Conservation (phyloP, 768 basidiomycete species). For the Podaxis mareebaensis region DNA sequence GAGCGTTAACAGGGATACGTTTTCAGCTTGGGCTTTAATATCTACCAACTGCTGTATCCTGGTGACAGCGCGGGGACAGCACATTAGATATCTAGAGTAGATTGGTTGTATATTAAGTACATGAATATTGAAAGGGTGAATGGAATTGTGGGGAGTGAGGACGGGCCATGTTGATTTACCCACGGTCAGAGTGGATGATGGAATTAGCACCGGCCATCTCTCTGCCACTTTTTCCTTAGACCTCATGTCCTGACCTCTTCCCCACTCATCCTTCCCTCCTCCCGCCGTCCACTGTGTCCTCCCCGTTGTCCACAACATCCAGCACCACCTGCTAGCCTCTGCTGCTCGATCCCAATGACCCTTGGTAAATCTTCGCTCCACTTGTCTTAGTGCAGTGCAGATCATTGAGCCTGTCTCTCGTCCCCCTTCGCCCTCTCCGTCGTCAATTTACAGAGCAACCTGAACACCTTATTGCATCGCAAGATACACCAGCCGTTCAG, state of each 20-base stretch:
- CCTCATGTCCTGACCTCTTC: conserved; percentile 29
- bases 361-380: conserved; percentile 14
- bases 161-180: conserved; percentile 31
- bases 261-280: conserved; percentile 9
- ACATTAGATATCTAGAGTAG: conserved; percentile 18
- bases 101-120: conserved; percentile 12
- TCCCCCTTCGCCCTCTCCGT: not conserved
- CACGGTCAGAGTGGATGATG: conserved; percentile 32
- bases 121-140: not conserved
- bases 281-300: not conserved
- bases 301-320: not conserved
- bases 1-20: conserved; percentile 14
- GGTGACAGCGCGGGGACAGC: conserved; percentile 13
- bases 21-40: conserved; percentile 74
- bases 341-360: conserved; percentile 1
- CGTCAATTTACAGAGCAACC: conserved; percentile 16
- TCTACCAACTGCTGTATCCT: conserved; percentile 59
- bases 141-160: not conserved
- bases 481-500: conserved; percentile 4
- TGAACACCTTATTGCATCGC: conserved; percentile 1
- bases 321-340: not conserved
- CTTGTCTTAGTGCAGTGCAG: conserved; percentile 17
- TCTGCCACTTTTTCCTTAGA: conserved; percentile 23
- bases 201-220: conserved; percentile 17
- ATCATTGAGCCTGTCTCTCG: conserved; percentile 15